Base-by-base conservation (phyloP, 2,329 filamentous ascomycete species). In the Penicillium sp. region DNA sequence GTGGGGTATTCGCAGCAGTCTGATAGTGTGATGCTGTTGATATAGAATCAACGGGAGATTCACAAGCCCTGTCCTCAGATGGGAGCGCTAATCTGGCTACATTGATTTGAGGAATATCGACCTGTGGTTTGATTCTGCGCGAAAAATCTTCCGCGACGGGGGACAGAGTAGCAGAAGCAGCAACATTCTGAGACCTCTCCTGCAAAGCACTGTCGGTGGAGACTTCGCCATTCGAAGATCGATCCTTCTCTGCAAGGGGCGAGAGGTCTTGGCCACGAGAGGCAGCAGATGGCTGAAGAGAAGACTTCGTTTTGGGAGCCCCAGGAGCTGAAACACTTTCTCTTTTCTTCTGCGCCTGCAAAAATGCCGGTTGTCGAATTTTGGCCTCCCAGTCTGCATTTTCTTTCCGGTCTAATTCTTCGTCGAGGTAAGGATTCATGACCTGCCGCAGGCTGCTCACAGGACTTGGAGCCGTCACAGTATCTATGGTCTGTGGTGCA, bases 361-460 rank as follows among this genome's bases (percentile, higher is more conserved):
- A 50, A 34, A 59, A 52, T n/a, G 58, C 50, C 15, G 60, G 53
- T 45, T 63, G 63, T 45, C 61, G 62, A 47, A 59, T 53, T 40
- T 64, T 63, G 40, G 55, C 53, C 29, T 64, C 63, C 48, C 65
- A 64, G 45, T 63, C 63, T 21, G 60, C 59, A 27, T 60, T 57
- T 50, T 70, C 65, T 40, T 68, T 69, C 31, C 58, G 56, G 48
- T 65, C 59, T 53, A 55, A 53, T 21, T 61, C 60, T n/a, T 74
- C 72, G 6, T 64, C 68, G 16, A 96, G 77, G 71, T 91, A 97
- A 7, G 90, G 91, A 74, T 88, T 89, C 91, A 96, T 96, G 51
- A 90, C 89, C 75, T 90, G 85, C 58, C 90, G 85, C 64, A 96
- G 78, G 74, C 91, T 96, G 71, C 89, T 94, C 38, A 88, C 84